A percentile compares a stretch with the other conserved stretches of the same genome.
Conservation (phyloP, 2,329 filamentous ascomycete genomes). For the Alternaria infectoria region DNA sequence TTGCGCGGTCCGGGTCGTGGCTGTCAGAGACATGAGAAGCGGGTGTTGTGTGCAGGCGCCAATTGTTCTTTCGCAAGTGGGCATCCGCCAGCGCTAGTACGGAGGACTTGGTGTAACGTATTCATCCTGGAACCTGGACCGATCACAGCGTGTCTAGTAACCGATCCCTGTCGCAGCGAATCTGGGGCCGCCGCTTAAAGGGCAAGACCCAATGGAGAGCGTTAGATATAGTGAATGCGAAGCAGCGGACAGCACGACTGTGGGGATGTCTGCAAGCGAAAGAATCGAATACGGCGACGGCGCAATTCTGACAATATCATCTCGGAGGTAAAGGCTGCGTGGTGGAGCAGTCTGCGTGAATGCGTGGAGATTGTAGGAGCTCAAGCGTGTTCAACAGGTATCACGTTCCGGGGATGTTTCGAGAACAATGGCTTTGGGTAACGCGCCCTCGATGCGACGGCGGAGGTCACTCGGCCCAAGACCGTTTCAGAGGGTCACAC, state of each 20-base stretch:
- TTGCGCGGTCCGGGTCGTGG: slow-evolving; percentile 4
- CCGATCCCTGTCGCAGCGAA: slow-evolving; percentile 29
- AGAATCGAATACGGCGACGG: not conserved
- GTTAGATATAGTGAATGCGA: slow-evolving; percentile 6
- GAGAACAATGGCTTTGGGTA: slow-evolving; percentile 9
- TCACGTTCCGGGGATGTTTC: slow-evolving; percentile 19
- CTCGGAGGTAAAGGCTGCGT: not conserved
- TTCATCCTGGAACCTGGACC: slow-evolving; percentile 19
- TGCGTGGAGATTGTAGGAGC: slow-evolving; percentile 21
- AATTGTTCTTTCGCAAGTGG: slow-evolving; percentile 10
- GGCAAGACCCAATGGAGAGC: slow-evolving; percentile 20
- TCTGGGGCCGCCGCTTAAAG: slow-evolving; percentile 29
- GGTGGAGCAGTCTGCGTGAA: not conserved
- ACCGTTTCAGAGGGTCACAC: slow-evolving; percentile 18
- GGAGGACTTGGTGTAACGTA: slow-evolving; percentile 27
- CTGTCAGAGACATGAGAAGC: slow-evolving; percentile 15
- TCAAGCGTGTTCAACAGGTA: slow-evolving; percentile 12
- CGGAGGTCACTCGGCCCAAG: slow-evolving; percentile 1
- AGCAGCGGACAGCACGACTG: slow-evolving; percentile 4
- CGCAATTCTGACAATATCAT: not conserved
- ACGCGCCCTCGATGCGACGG: not conserved
- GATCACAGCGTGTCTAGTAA: slow-evolving; percentile 19
- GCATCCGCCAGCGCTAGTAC: slow-evolving; percentile 21
- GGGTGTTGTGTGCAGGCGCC: slow-evolving; percentile 21
- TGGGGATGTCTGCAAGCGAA: not conserved